Evolutionary conservation across 345 rosid genomes (phyloP).

Genomic region (Eucalyptus melliodora): DNA sequence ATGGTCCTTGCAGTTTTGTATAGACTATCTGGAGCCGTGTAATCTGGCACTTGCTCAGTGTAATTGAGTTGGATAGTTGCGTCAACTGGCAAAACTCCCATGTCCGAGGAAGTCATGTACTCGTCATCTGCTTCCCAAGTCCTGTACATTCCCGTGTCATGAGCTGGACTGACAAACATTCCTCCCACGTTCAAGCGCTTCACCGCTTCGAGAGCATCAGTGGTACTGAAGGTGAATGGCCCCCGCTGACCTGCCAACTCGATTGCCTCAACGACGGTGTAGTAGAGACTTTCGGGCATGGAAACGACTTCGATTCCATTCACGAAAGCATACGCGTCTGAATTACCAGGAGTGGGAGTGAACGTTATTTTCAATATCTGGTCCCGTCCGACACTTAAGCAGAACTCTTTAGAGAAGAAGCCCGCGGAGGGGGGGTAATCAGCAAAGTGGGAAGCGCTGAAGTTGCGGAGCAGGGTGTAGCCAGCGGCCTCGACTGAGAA

Average conservation of each 20-base stretch:
- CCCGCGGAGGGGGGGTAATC: no score
- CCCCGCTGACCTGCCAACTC: rapidly evolving
- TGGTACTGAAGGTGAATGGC: rapidly evolving
- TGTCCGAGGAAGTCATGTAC: background rate
- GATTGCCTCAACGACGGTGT: no score
- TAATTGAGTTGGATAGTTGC: background rate
- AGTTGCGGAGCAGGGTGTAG: no score
- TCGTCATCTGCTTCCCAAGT: constrained; percentile 12
- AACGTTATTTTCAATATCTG: no score
- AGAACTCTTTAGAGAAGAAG: no score
- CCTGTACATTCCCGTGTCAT: constrained; percentile 17
- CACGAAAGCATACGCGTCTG: no score
- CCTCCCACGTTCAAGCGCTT: constrained; percentile 26
- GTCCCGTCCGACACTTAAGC: no score
- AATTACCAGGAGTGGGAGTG: no score
- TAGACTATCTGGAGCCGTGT: constrained; percentile 10
- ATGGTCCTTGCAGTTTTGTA: constrained; percentile 14
- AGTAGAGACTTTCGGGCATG: no score
- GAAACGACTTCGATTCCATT: no score
- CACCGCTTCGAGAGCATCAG: background rate
- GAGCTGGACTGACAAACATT: background rate
- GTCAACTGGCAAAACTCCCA: background rate
- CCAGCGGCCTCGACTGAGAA: no score
- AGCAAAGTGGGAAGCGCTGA: no score
- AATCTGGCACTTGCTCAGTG: background rate